Conservation (phyloP, 306 rosid genomes). For the Prunus persica region Prunus_persica_NCBIv2 NC_034009.1:32025001-32025500, state of each 20-base stretch:
- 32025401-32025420: not conserved
- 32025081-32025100: conserved; percentile 87
- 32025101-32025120: conserved; percentile 25
- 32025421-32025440: not conserved
- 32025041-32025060: conserved; percentile 82
- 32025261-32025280: conserved; percentile 81
- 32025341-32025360: not conserved
- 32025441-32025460: not conserved
- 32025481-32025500: too few relatives aligned
- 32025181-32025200: conserved; percentile 8
- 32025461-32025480: too few relatives aligned
- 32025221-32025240: conserved; percentile 42
- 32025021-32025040: conserved; percentile 80
- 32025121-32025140: conserved; percentile 15
- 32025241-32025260: conserved; percentile 86
- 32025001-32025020: conserved; percentile 90
- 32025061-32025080: conserved; percentile 82
- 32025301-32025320: conserved; percentile 76
- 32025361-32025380: not conserved
- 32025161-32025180: not conserved
- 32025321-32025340: not conserved
- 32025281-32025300: conserved; percentile 88
- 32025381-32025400: not conserved
- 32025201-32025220: conserved; percentile 25
- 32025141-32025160: not conserved